Evolutionary conservation across 2,329 filamentous ascomycete species (phyloP), one percentile per base, ranked within the genome.

Genomic region (Phyllosticta citribraziliensis): DNA sequence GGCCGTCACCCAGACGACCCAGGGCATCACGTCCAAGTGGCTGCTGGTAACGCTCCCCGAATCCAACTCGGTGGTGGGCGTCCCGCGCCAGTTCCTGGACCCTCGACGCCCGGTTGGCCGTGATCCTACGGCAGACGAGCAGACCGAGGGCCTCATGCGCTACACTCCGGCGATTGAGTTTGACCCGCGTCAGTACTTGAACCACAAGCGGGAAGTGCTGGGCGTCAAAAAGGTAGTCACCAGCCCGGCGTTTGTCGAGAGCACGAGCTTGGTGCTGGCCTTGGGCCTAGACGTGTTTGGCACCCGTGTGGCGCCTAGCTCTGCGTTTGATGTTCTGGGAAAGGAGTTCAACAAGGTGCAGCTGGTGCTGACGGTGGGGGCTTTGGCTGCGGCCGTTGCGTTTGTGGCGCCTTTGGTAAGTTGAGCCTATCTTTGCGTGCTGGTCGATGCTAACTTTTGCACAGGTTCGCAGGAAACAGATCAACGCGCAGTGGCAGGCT

Each of bases 261-360:
- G 92, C 75, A 97, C 94, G 1, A 93, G 88, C 68, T 74, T 97
- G 60, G 82, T 99, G 12, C 88, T 97, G 69, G 91, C 91, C 0
- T 96, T 88, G 69, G 94, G 94, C 3, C 73, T 91, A 14, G 94
- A 99, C 72, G 78, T 97, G 1, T 99, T 95, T 66, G 91, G 89
- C 14, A 93, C 91, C 1, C 81, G 91, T 58, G 84, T 95, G 11
- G 84, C 88, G n/a, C 94, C 94, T 0, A 96, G 91, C 73, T 85
- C 88, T 67, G 83, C 88, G 17, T 99, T 99, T 73, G 94, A 99
- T 76, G 85, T 97, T 52, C 78, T 99, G 17, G 94, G 91, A 64
- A 94, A 91, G 75, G 89, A 90, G 2, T 99, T 99, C 74, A 94
- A 93, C 72, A 97, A 96, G 79, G 71, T 91, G 61, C 88, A 91